These are phyloP conservation scores for Colletotrichum theobromicola DNA, from an alignment of 2,329 filamentous ascomycete species.

Conservation along the genomic window DNA sequence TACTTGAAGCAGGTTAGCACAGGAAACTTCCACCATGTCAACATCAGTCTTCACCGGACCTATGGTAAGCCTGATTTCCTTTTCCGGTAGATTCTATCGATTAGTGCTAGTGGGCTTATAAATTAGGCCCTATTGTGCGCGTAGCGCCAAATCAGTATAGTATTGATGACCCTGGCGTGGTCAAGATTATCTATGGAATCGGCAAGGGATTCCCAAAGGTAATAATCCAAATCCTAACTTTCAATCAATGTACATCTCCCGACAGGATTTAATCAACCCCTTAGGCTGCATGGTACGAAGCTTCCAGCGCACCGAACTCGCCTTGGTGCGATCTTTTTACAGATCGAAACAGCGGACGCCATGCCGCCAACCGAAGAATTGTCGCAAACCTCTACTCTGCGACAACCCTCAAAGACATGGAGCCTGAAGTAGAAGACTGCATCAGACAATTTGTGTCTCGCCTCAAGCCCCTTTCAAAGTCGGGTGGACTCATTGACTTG, in stretches of 20 bases:
- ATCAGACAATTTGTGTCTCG: background rate
- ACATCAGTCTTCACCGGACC: background rate
- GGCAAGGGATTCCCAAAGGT: background rate
- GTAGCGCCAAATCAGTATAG: background rate
- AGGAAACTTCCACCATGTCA: background rate
- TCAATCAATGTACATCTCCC: background rate
- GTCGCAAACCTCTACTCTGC: background rate
- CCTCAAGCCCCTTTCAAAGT: background rate
- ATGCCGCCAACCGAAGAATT: background rate
- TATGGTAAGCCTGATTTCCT: background rate
- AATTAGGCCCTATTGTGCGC: background rate
- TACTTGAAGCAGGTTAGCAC: background rate
- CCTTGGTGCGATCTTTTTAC: background rate
- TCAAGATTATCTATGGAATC: background rate
- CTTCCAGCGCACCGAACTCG: background rate
- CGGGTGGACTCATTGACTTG: background rate
- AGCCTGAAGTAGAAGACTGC: background rate
- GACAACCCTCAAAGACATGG: background rate
- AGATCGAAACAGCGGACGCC: background rate
- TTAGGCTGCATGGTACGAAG: background rate
- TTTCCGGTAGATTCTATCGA: background rate
- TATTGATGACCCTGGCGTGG: background rate
- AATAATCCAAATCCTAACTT: too few species aligned
- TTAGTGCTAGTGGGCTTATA: background rate
- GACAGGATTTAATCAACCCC: background rate